phyloP scores from a whole-genome alignment of 2,329 filamentous ascomycete genomes.

The Cladorrhinum sp. region DNA sequence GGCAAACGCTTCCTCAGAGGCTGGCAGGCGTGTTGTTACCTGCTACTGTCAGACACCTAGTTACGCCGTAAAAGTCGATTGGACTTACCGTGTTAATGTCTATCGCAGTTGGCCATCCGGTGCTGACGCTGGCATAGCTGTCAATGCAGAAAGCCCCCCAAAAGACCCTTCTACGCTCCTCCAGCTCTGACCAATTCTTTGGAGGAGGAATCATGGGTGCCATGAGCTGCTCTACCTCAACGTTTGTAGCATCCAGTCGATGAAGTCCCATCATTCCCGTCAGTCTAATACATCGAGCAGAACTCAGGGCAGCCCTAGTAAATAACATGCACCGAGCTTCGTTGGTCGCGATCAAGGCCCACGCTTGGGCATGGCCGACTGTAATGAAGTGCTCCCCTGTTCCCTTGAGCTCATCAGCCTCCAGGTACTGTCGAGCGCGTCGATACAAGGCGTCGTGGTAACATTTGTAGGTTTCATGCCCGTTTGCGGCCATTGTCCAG shows the following conservation, averaged over 20 bases:
- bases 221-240: slow-evolving; percentile 47
- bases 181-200: slow-evolving; percentile 72
- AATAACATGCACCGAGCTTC: slow-evolving; percentile 86
- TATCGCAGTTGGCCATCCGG: slow-evolving; percentile 83
- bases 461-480: slow-evolving; percentile 67
- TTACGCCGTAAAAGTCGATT: no score
- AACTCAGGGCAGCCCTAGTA: slow-evolving; percentile 79
- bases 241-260: slow-evolving; percentile 62
- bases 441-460: slow-evolving; percentile 79
- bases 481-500: slow-evolving; percentile 74
- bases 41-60: no score
- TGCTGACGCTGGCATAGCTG: slow-evolving; percentile 81
- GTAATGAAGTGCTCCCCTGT: slow-evolving; percentile 77
- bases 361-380: slow-evolving; percentile 76
- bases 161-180: slow-evolving; percentile 77
- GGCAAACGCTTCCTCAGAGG: slow-evolving; percentile 73
- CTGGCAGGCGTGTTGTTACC: slow-evolving; percentile 74
- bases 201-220: slow-evolving; percentile 72
- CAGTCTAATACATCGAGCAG: slow-evolving; percentile 66
- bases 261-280: slow-evolving; percentile 84
- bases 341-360: slow-evolving; percentile 69
- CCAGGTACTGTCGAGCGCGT: slow-evolving; percentile 75
- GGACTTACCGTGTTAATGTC: slow-evolving; percentile 72
- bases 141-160: slow-evolving; percentile 84
- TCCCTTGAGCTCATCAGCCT: slow-evolving; percentile 81